Evolutionary conservation across 306 rosid species (phyloP).

Genomic region (Pachyrhizus erosus): DNA sequence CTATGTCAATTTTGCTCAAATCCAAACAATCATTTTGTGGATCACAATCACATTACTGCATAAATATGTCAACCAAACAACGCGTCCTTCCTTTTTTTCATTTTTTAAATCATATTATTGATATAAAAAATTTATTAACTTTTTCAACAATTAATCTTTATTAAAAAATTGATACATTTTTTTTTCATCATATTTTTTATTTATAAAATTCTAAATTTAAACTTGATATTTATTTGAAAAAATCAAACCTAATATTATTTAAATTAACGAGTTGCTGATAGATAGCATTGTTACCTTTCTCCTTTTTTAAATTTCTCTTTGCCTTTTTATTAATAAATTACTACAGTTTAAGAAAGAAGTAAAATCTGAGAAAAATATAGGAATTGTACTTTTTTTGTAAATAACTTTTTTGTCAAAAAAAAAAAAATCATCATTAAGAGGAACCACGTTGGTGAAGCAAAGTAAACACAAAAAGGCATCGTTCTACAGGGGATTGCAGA

Average conservation of each 20-base stretch:
- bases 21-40: slow-evolving; percentile 38
- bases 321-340: neutral
- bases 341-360: neutral
- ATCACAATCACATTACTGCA: neutral
- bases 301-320: neutral
- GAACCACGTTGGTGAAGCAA: neutral
- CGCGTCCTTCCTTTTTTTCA: neutral
- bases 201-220: too few relatives aligned
- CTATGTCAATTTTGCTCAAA: neutral
- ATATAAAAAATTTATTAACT: too few relatives aligned
- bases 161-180: too few relatives aligned
- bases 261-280: too few relatives aligned
- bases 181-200: too few relatives aligned
- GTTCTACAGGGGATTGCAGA: too few relatives aligned
- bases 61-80: neutral
- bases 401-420: neutral
- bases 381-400: neutral
- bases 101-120: neutral
- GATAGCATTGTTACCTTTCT: too few relatives aligned
- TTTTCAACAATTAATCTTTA: too few relatives aligned
- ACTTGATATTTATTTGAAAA: too few relatives aligned
- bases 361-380: neutral
- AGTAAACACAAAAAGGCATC: neutral
- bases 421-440: neutral
- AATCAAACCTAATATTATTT: too few relatives aligned